Evolutionary conservation across 2,329 filamentous ascomycete species (phyloP).

Genomic region (Colletotrichum sp.): DNA sequence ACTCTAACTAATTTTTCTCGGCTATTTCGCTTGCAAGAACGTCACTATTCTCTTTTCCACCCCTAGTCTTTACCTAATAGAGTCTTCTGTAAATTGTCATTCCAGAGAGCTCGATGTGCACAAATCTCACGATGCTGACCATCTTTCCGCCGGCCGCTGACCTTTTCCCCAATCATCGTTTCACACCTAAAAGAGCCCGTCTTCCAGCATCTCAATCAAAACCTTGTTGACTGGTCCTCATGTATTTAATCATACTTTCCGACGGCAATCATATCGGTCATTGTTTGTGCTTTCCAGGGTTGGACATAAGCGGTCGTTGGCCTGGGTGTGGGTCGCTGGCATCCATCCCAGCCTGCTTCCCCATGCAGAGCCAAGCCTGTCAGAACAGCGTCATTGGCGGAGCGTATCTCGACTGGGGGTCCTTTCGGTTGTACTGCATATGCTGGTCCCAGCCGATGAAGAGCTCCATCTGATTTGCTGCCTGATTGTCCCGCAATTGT

Average conservation of each 20-base stretch:
- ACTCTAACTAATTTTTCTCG: background rate
- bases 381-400: background rate
- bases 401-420: background rate
- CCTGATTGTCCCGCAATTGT: background rate
- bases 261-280: background rate
- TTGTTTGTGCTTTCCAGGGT: background rate
- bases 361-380: background rate
- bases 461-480: background rate
- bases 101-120: background rate
- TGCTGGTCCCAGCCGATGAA: background rate
- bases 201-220: background rate
- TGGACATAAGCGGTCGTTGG: background rate
- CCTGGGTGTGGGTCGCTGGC: background rate
- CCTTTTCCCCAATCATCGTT: background rate
- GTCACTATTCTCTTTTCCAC: accelerated
- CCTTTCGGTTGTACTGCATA: background rate
- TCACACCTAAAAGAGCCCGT: background rate
- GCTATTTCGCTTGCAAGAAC: background rate
- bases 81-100: background rate
- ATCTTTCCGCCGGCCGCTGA: background rate
- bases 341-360: background rate
- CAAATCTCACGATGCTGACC: background rate
- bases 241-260: background rate
- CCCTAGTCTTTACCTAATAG: background rate
- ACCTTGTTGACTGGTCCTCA: background rate